Evolutionary conservation across 495 filamentous ascomycete species (phyloP), one percentile per base, ranked within the genome.

Genomic region (Diplogelasinospora grovesii): DNA sequence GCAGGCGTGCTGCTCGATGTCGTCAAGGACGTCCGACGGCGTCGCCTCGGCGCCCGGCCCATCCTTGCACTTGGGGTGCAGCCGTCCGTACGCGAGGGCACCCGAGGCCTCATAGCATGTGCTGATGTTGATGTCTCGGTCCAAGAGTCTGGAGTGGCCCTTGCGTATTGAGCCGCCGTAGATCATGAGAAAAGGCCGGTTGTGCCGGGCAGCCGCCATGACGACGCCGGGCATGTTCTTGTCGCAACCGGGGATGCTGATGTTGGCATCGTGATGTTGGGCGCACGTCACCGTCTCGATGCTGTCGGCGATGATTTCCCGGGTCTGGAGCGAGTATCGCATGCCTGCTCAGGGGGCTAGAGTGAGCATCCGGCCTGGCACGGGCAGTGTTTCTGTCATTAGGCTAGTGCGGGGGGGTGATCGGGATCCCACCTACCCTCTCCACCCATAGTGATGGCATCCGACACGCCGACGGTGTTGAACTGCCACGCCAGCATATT

Each of bases 221-320:
- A 77, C 51, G 3, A 75, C 70, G 43, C 92, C 92, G 1, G 92
- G 92, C 92, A 98, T 98, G 52, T 98, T 98, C 71, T 98, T 98
- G 63, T 98, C 92, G 56, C 92, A 98, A 8, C 92, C 92, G 1
- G 92, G 89, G 47, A 98, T 90, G 18, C 86, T 78, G 52, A 98
- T 89, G 56, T 89, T 93, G 39, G 92, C 92, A 50, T 98, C 92
- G 59, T 98, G 88, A 38, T 79, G 82, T 59, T 86, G 82, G 5
- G 83, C 83, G 51, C 85, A 92, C 1, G 89, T 94, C 4, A 93
- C 85, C 1, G 86, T 89, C 61, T 98, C 90, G 45, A 98, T 85
- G 52, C 80, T 86, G 59, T 98, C 92, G 41, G 92, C 92, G 50
- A 98, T 98, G 39, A 96, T 80, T 44, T 98, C 92, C 29, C 92